phyloP scores from a whole-genome alignment of 768 basidiomycete species.

The Psilocybe cyanescens region DNA sequence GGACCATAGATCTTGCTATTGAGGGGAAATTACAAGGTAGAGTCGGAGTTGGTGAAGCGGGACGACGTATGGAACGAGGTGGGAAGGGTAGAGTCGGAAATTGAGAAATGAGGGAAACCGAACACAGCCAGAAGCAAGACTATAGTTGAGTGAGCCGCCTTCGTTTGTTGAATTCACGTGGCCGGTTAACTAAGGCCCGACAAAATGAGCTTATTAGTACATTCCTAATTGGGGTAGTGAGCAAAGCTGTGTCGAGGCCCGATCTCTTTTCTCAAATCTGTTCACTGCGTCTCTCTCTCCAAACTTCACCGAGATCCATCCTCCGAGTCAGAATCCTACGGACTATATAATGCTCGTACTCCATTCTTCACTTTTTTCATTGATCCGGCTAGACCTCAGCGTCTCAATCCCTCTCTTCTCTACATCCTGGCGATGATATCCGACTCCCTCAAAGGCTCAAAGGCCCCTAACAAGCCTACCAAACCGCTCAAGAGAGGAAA shows the following conservation, averaged over 20 bases:
- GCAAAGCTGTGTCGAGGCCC: conserved; percentile 17
- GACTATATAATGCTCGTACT: conserved; percentile 39
- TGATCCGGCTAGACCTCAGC: conserved; percentile 41
- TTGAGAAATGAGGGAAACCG: conserved; percentile 25
- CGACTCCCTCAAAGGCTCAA: conserved; percentile 36
- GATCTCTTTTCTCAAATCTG: conserved; percentile 9
- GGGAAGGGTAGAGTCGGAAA: conserved; percentile 21
- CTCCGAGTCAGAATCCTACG: conserved; percentile 22
- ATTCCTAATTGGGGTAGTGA: background rate
- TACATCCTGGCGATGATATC: conserved; percentile 41
- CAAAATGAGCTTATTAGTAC: background rate
- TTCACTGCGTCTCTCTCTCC: background rate
- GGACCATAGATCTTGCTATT: background rate
- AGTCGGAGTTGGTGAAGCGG: conserved; percentile 15
- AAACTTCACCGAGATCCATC: conserved; percentile 21
- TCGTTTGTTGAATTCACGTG: background rate
- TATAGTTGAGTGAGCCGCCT: background rate
- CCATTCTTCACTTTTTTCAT: conserved; percentile 25
- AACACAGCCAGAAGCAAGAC: conserved; percentile 20
- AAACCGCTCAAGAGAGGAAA: conserved; percentile 57
- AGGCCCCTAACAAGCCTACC: conserved; percentile 31
- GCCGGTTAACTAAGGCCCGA: background rate
- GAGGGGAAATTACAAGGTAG: conserved; percentile 9
- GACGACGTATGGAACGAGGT: conserved; percentile 13
- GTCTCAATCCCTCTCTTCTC: conserved; percentile 19